Evolutionary conservation across 2,329 filamentous ascomycete species (phyloP), one percentile per base, ranked within the genome.

Genomic region (Pyrenophora graminea): DNA sequence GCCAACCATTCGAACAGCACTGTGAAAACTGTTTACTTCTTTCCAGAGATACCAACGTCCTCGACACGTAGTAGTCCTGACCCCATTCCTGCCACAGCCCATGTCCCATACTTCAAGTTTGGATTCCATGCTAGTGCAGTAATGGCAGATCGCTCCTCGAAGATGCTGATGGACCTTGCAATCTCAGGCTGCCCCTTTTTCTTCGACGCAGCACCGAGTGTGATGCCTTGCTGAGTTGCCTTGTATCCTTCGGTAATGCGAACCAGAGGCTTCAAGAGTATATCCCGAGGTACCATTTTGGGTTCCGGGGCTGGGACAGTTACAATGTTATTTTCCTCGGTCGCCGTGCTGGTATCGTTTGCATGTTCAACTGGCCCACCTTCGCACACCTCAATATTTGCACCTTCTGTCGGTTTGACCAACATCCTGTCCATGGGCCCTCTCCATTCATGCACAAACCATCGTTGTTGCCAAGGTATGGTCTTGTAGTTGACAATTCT

Each of bases 391-490:
- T 43, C 36, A 9, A 30, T 30, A 30, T 56, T 39, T 25, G 31
- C 43, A 8, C 17, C 31, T 17, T 8, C 15, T 3, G 39, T 39
- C 8, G 48, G 33, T 15, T 54, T 43, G n/a, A 42, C 23, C 0
- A 48, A 23, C 41, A 63, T 32, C 2, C 60, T 30, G 1, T 58
- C 51, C n/a, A 68, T 48, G 1, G 61, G 53, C 3, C 53, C 52
- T 17, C 76, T 63, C 81, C 82, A 86, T 48, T 85, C 81, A 58
- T 85, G 82, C 19, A 73, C 67, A 57, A 85, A 85, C 80, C 83
- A 84, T 6, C 72, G 77, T 55, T 83, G 80, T 50, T 82, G 76
- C 73, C 76, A 83, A 9, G 79, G 76, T 7, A 74, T 71, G 8
- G 76, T 75, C 55, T 82, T 84, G 12, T 74, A 67, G 48, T 80